Conservation (phyloP, 176 grass and related monocot species). For the Paspalum vaginatum region DNA sequence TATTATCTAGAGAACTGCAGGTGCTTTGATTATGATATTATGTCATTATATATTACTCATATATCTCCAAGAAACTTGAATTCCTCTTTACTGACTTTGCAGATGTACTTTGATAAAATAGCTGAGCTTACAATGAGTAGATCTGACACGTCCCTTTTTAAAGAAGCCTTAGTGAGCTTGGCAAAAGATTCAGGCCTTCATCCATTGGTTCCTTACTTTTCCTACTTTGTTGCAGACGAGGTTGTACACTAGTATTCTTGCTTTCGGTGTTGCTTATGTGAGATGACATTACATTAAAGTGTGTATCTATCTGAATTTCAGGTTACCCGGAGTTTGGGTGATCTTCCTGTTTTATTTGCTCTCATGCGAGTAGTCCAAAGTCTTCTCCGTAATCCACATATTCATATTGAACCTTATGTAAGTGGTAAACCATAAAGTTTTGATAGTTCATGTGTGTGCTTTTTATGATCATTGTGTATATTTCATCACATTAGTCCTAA, state of each 20-base stretch:
- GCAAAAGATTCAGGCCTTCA: conserved; percentile 91
- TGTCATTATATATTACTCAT: not conserved
- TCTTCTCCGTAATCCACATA: conserved; percentile 89
- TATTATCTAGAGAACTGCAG: conserved; percentile 91
- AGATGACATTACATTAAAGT: conserved; percentile 32
- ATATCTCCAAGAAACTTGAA: conserved; percentile 17
- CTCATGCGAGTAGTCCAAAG: conserved; percentile 86
- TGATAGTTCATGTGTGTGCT: not conserved
- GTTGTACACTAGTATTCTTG: conserved; percentile 34
- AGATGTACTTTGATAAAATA: conserved; percentile 99
- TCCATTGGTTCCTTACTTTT: conserved; percentile 93
- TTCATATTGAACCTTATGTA: conserved; percentile 99
- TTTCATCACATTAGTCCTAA: conserved; percentile 29
- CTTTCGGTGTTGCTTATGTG: not conserved
- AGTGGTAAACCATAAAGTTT: conserved; percentile 38
- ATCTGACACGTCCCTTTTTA: conserved; percentile 65
- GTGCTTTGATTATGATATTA: conserved; percentile 38
- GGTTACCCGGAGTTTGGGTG: conserved; percentile 81
- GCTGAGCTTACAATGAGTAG: conserved; percentile 84
- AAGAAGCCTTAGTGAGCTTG: conserved; percentile 93
- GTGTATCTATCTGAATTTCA: conserved; percentile 49
- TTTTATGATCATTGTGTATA: conserved; percentile 8
- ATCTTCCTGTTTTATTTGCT: conserved; percentile 90
- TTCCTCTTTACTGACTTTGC: conserved; percentile 51
- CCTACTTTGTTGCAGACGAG: conserved; percentile 90